phyloP scores from a whole-genome alignment of 306 rosid species.

The Mucuna pruriens region DNA sequence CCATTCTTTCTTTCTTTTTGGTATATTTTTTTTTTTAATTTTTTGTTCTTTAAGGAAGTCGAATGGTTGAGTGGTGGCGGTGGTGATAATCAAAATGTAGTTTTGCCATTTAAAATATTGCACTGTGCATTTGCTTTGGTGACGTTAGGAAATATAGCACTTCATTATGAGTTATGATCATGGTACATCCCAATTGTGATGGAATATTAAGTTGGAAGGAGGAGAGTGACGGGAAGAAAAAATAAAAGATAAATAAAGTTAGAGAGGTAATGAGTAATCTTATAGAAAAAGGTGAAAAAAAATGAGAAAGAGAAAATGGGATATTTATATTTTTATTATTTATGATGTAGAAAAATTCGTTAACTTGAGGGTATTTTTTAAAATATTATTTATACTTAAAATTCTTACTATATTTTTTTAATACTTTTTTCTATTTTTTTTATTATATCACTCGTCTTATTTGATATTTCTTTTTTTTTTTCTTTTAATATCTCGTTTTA shows the following conservation, averaged over 20 bases:
- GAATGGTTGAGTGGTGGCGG: neutral
- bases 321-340: too few relatives aligned
- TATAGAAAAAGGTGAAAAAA: too few relatives aligned
- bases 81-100: neutral
- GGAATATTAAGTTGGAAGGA: neutral
- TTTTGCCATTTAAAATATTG: neutral
- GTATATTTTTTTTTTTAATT: neutral
- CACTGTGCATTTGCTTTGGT: slow-evolving; percentile 27
- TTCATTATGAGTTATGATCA: neutral
- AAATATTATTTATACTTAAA: neutral
- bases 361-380: neutral
- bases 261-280: too few relatives aligned
- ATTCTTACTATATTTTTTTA: neutral
- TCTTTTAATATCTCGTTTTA: neutral
- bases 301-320: too few relatives aligned
- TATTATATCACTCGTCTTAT: neutral
- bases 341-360: neutral
- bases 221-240: neutral
- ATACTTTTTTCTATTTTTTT: neutral
- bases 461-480: neutral
- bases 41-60: neutral
- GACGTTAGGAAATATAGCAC: neutral
- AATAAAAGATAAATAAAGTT: too few relatives aligned
- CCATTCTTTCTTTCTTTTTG: neutral
- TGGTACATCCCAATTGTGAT: neutral